Conservation (phyloP, 2,329 filamentous ascomycete species). For the Elsinoe batatas region DNA sequence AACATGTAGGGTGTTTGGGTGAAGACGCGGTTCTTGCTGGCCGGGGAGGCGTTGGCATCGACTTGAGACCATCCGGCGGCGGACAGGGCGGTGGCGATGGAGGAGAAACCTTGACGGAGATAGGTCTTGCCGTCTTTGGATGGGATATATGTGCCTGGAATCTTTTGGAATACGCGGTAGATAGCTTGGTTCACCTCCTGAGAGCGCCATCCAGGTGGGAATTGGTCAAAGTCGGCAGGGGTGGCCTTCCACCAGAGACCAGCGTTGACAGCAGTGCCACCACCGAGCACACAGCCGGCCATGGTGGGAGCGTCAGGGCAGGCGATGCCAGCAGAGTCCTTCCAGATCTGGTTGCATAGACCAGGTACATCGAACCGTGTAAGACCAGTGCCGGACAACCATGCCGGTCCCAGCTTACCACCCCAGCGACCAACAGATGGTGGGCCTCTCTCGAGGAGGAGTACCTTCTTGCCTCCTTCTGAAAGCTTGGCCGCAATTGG, state of each 20-base stretch:
- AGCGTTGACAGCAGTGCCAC: constrained; percentile 57
- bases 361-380: constrained; percentile 64
- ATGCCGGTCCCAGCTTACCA: constrained; percentile 50
- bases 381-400: constrained; percentile 53
- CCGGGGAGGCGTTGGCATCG: constrained; percentile 48
- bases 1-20: constrained; percentile 60
- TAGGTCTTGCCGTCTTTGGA: constrained; percentile 58
- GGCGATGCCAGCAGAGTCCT: constrained; percentile 47
- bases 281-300: constrained; percentile 62
- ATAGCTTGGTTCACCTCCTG: constrained; percentile 51
- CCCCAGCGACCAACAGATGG: constrained; percentile 54
- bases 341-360: constrained; percentile 61
- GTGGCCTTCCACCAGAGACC: constrained; percentile 51
- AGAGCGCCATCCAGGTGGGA: constrained; percentile 61
- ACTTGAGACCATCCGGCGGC: constrained; percentile 54
- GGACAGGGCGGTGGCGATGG: constrained; percentile 50
- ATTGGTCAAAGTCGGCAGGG: constrained; percentile 59
- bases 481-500: constrained; percentile 52
- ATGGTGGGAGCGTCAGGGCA: constrained; percentile 62
- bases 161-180: constrained; percentile 55
- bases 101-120: constrained; percentile 55
- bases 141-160: constrained; percentile 57
- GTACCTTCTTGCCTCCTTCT: constrained; percentile 53
- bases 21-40: constrained; percentile 56
- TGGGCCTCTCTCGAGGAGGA: constrained; percentile 44